These are phyloP conservation scores for Plantago ovata DNA, from an alignment of 257 asterid species.

Conservation along the genomic window DNA sequence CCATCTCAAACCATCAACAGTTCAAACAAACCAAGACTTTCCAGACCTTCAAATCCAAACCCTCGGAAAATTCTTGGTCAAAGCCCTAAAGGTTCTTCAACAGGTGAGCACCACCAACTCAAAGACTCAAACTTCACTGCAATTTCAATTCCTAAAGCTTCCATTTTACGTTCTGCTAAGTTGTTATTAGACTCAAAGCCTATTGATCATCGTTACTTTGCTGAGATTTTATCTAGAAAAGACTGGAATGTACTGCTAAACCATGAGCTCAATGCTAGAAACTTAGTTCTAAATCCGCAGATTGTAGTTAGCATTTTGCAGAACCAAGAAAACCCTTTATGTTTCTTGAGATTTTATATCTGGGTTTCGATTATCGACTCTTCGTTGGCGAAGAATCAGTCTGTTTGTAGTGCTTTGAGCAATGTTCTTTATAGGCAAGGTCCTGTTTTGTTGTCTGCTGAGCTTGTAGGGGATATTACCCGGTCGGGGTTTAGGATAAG, in stretches of 20 bases:
- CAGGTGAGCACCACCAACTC: constrained; percentile 39
- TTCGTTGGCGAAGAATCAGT: constrained; percentile 48
- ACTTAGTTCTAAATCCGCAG: constrained; percentile 39
- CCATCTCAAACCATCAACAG: constrained; percentile 17
- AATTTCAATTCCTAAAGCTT: constrained; percentile 30
- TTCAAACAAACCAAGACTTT: constrained; percentile 21
- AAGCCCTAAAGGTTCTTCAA: constrained; percentile 25
- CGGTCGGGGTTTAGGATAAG: constrained; percentile 51
- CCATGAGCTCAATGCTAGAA: constrained; percentile 54
- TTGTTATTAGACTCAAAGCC: constrained; percentile 25
- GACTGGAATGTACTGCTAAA: constrained; percentile 78
- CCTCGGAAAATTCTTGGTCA: constrained; percentile 18
- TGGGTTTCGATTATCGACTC: constrained; percentile 51
- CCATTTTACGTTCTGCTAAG: constrained; percentile 15
- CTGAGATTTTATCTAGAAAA: constrained; percentile 57
- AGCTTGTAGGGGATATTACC: constrained; percentile 54
- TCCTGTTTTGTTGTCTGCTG: constrained; percentile 73
- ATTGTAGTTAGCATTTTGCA: constrained; percentile 59
- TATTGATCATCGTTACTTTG: constrained; percentile 48
- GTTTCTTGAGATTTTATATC: constrained; percentile 58
- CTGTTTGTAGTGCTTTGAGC: constrained; percentile 51
- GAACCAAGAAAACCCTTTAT: constrained; percentile 66
- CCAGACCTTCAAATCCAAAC: constrained; percentile 25
- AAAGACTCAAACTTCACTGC: constrained; percentile 29
- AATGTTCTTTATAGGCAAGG: constrained; percentile 64